Percentiles rank a stretch among this genome's conserved stretches.
These are phyloP conservation scores for Phaeosphaeria sp. DNA, from an alignment of 2,329 filamentous ascomycete species.

Conservation along the genomic window DNA sequence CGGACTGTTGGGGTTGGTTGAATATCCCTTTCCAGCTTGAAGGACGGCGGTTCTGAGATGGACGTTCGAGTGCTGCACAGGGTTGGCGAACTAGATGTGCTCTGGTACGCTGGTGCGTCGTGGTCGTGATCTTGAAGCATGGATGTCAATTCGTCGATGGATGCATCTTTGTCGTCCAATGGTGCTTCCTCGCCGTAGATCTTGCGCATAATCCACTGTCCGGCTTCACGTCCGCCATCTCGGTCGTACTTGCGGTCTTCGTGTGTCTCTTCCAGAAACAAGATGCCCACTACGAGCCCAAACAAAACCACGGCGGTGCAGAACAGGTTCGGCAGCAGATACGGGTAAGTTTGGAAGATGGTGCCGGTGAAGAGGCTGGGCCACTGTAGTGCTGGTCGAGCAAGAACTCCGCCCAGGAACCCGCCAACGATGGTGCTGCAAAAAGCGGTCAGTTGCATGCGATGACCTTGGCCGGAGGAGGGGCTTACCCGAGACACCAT, in stretches of 20 bases:
- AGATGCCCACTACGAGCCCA: constrained; percentile 77
- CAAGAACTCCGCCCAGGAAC: constrained; percentile 87
- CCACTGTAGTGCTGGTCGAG: constrained; percentile 84
- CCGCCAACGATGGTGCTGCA: constrained; percentile 87
- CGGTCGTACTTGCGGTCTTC: constrained; percentile 76
- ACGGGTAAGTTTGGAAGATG: constrained; percentile 87
- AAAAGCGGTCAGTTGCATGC: constrained; percentile 34
- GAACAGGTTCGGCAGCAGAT: constrained; percentile 90
- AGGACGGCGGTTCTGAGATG: constrained; percentile 44
- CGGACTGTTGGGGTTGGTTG: constrained; percentile 35
- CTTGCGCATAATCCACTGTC: constrained; percentile 68
- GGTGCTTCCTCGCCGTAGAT: constrained; percentile 39
- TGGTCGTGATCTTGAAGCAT: constrained; percentile 59
- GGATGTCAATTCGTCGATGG: constrained; percentile 65
- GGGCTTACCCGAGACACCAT: constrained; percentile 84
- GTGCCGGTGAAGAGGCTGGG: constrained; percentile 76
- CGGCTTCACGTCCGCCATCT: constrained; percentile 79
- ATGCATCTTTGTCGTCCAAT: constrained; percentile 51
- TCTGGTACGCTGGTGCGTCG: constrained; percentile 68
- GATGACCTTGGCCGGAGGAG: constrained; percentile 12
- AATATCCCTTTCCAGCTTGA: constrained; percentile 37
- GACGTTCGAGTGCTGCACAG: constrained; percentile 47
- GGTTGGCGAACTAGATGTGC: constrained; percentile 62
- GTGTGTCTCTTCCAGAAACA: constrained; percentile 96
- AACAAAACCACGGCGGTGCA: constrained; percentile 79